A percentile compares a stretch with the other conserved stretches of the same genome.
These are phyloP conservation scores for Yamadazyma friedrichii DNA, from an alignment of 1,139 yeast genomes.

Conservation along the genomic window DNA sequence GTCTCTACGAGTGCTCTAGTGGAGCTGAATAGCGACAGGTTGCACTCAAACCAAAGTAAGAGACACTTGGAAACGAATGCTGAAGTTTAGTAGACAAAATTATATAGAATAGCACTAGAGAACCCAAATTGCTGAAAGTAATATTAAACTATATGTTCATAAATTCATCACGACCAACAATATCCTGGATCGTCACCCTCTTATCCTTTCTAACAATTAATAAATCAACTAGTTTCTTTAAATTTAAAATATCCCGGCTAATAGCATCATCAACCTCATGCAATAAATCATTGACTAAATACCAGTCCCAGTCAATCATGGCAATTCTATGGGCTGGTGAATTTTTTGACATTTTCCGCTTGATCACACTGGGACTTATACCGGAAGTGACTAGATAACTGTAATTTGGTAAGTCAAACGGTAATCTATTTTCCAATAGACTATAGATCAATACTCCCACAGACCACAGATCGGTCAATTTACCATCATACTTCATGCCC, in stretches of 20 bases:
- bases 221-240: constrained; percentile 32
- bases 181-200: constrained; percentile 16
- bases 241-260: constrained; percentile 23
- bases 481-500: constrained; percentile 89
- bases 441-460: constrained; percentile 87
- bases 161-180: constrained; percentile 1
- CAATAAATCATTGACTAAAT: constrained; percentile 22
- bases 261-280: constrained; percentile 15
- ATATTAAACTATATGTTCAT: background rate
- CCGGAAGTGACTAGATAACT: constrained; percentile 32
- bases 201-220: constrained; percentile 42
- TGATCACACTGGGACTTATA: constrained; percentile 45
- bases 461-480: constrained; percentile 91
- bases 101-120: too few relatives aligned
- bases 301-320: constrained; percentile 91
- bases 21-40: background rate
- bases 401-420: constrained; percentile 69
- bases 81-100: too few relatives aligned
- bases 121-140: too few relatives aligned
- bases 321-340: constrained; percentile 88
- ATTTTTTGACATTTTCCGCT: constrained; percentile 51
- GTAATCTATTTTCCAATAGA: constrained; percentile 77
- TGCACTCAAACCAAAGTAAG: too few relatives aligned
- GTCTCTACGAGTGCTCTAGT: too few relatives aligned
- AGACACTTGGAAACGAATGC: too few relatives aligned